These are phyloP conservation scores for Papiliotrema laurentii DNA, from an alignment of 1,284 basidiomycete species.

Conservation along the genomic window DNA sequence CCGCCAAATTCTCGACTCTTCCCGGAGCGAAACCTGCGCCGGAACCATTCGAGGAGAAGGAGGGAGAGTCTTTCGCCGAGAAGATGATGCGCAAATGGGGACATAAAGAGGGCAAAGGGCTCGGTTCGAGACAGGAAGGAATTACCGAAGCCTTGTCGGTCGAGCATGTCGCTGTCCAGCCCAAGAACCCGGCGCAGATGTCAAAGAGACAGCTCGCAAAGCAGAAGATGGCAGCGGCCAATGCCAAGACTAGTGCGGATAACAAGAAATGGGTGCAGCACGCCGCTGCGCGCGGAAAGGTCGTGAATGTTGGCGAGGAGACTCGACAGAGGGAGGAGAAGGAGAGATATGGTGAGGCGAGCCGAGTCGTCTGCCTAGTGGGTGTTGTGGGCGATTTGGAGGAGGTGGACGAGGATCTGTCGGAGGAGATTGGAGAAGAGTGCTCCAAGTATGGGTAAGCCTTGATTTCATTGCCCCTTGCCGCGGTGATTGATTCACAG, in stretches of 20 bases:
- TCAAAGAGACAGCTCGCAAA: conserved; percentile 40
- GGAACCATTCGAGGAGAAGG: conserved; percentile 3
- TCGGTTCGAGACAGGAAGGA: conserved; percentile 75
- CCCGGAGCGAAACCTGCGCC: conserved; percentile 10
- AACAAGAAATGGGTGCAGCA: conserved; percentile 36
- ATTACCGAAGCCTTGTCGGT: conserved; percentile 82
- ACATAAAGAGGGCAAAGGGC: conserved; percentile 84
- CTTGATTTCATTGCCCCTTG: too few species aligned
- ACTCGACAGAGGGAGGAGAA: conserved; percentile 65
- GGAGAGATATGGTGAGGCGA: conserved; percentile 77
- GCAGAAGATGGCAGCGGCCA: conserved; percentile 36
- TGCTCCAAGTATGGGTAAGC: conserved; percentile 56
- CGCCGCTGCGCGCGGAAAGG: conserved; percentile 63
- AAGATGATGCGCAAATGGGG: conserved; percentile 68
- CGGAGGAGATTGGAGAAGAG: conserved; percentile 73
- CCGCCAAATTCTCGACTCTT: conserved; percentile 46
- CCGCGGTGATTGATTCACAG: too few species aligned
- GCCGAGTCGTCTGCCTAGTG: conserved; percentile 76
- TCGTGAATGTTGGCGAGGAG: conserved; percentile 81
- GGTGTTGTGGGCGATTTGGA: conserved; percentile 81
- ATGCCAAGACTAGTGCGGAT: too few species aligned
- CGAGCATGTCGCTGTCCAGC: conserved; percentile 57
- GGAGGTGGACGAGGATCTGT: conserved; percentile 75
- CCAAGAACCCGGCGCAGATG: conserved; percentile 22
- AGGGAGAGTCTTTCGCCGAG: conserved; percentile 31